Base-by-base conservation (phyloP, 1,139 yeast genomes). In the Meyerozyma athensensis region DNA sequence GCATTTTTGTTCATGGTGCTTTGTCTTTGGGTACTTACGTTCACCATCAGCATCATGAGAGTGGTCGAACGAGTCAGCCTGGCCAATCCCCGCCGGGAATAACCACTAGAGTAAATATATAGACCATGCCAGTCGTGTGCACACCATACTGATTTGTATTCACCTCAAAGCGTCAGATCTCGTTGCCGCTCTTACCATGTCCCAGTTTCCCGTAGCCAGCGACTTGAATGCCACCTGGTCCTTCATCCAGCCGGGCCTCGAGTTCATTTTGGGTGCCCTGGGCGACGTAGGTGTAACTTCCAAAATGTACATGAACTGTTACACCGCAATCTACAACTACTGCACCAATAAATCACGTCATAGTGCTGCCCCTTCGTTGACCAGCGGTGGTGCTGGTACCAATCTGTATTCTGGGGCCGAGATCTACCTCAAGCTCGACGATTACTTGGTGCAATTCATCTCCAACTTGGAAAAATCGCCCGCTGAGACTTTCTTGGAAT, bases 241-340 rank as follows among this genome's bases (percentile, higher is more conserved):
- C 40, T 81, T 77, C 53, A 82, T 84, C 40, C 86, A 83, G 52
- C 90, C 92, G 2, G 86, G 87, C 7, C 62, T 84, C 35, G 77
- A 77, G 48, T 75, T 76, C 52, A 83, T 84, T 39, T 65, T 84
- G 43, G 94, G 90, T 3, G 79, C 80, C 30, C 69, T 77, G 37
- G 76, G 77, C 38, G 78, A 72, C 49, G 78, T 79, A 43, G 82
- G 85, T 4, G 74, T 83, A 33, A 79, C 82, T 13, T 77, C 89
- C 16, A 71, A 74, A 44, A 82, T 82, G 81, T 84, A 83, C 55
- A 82, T 84, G 81, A 65, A 70, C 51, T 69, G 75, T 41, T 83
- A 82, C 58, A 86, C 95, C 1, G 95, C 96, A 4, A 85, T 92
- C 47, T 94, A 90, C 67, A 90, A 90, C 63, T 92, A 86, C 58